Evolutionary conservation across 2,329 filamentous ascomycete species (phyloP).

Genomic region (Pyrenophora graminea): DNA sequence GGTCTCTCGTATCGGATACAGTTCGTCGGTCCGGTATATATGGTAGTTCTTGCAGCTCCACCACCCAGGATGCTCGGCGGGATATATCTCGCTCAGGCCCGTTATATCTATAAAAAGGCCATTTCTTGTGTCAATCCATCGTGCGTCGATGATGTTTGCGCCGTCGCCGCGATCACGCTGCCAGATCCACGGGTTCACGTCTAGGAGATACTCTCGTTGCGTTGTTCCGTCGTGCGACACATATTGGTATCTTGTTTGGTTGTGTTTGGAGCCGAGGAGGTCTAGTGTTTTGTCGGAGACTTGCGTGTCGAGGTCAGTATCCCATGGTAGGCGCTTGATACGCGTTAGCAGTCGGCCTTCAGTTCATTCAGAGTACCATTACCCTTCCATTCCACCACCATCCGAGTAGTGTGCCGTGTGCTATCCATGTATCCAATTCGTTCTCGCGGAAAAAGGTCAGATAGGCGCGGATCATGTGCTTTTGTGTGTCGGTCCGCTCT

Average conservation of each 20-base stretch:
- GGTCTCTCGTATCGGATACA: constrained; percentile 75
- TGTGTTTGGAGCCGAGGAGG: constrained; percentile 68
- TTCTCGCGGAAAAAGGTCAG: constrained; percentile 67
- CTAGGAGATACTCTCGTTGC: constrained; percentile 67
- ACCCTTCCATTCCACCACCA: constrained; percentile 84
- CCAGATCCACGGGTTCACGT: constrained; percentile 73
- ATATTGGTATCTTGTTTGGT: constrained; percentile 65
- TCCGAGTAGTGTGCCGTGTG: constrained; percentile 79
- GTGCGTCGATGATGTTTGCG: constrained; percentile 78
- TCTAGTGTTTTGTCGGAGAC: constrained; percentile 69
- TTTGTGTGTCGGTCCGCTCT: constrained; percentile 67
- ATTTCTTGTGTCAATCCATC: constrained; percentile 77
- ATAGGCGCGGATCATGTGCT: constrained; percentile 74
- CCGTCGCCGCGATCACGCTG: constrained; percentile 68
- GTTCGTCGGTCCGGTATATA: constrained; percentile 68
- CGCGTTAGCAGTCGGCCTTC: constrained; percentile 18
- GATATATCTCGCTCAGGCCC: constrained; percentile 70
- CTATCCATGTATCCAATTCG: constrained; percentile 80
- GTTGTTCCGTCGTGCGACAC: constrained; percentile 42
- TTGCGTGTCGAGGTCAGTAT: constrained; percentile 83
- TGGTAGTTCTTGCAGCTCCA: constrained; percentile 84
- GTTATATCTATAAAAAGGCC: constrained; percentile 87
- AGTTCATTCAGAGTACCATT: constrained; percentile 1
- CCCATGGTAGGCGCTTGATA: constrained; percentile 74
- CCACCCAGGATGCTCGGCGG: constrained; percentile 62